A percentile compares a stretch with the other conserved stretches of the same genome.
These are phyloP conservation scores for Actinomucor elegans DNA, from an alignment of 371 early-diverging fungal genomes.

Conservation along the genomic window DNA sequence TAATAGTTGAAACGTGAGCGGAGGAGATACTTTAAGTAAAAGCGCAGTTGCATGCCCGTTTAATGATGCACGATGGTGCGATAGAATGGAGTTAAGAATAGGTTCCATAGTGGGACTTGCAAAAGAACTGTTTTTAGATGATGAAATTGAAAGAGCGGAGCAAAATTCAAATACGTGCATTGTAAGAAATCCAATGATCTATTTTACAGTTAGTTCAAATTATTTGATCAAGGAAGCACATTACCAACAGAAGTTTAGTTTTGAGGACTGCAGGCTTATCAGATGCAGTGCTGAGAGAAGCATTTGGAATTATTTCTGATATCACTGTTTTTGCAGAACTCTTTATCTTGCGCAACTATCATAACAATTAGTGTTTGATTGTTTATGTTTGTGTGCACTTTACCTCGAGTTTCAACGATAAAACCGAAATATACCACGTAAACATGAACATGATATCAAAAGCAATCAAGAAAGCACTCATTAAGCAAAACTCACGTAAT, in stretches of 20 bases:
- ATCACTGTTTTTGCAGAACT: too few species aligned
- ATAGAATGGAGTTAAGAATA: background rate
- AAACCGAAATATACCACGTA: slow-evolving; percentile 63
- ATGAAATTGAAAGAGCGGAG: background rate
- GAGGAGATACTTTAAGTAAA: background rate
- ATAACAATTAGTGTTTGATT: too few species aligned
- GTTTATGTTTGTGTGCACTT: too few species aligned
- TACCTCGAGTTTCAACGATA: slow-evolving; percentile 78
- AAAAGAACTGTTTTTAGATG: background rate
- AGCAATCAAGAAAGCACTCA: background rate
- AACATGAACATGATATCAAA: slow-evolving; percentile 1
- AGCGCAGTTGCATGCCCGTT: background rate
- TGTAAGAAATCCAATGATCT: background rate
- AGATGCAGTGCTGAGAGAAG: too few species aligned
- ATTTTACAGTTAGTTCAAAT: too few species aligned
- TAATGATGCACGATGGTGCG: too few species aligned
- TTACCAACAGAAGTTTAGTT: too few species aligned
- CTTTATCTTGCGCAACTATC: too few species aligned
- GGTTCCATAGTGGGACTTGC: background rate
- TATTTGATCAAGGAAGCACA: too few species aligned
- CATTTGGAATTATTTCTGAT: too few species aligned
- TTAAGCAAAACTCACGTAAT: background rate
- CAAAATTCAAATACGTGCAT: slow-evolving; percentile 2
- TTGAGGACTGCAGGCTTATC: too few species aligned
- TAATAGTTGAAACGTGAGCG: background rate